Conservation (phyloP, 1,284 basidiomycete species). For the Phellopilus nigrolimitatus region DNA sequence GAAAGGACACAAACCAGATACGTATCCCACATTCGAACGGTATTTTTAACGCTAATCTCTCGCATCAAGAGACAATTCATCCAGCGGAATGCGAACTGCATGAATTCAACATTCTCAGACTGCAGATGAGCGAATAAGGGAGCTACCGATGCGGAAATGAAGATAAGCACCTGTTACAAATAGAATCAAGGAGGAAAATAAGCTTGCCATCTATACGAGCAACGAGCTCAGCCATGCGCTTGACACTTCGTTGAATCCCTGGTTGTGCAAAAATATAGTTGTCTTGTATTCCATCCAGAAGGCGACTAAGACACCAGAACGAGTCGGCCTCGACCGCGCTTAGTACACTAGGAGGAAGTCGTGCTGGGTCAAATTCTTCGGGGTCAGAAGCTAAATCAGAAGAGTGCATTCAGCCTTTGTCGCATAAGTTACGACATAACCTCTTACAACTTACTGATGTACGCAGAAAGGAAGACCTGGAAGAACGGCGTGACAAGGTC, state of each 20-base stretch:
- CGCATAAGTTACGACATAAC: constrained; percentile 9
- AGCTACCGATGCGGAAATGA: constrained; percentile 38
- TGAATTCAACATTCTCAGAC: constrained; percentile 91
- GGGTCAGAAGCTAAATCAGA: constrained; percentile 72
- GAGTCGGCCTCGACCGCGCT: constrained; percentile 90
- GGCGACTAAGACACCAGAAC: constrained; percentile 93
- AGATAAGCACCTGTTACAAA: neutral
- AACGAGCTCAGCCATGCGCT: constrained; percentile 89
- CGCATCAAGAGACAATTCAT: constrained; percentile 98
- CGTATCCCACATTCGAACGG: constrained; percentile 98
- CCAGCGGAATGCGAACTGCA: constrained; percentile 98
- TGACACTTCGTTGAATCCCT: constrained; percentile 88
- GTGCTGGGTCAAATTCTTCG: constrained; percentile 76
- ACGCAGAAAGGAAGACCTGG: constrained; percentile 87
- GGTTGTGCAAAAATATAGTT: constrained; percentile 96
- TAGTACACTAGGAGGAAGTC: constrained; percentile 66
- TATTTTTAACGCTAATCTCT: constrained; percentile 91
- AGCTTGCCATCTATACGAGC: constrained; percentile 81
- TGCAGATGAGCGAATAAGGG: constrained; percentile 81
- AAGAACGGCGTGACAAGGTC: constrained; percentile 95
- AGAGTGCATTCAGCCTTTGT: too few relatives aligned
- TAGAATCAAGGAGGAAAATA: constrained; percentile 37
- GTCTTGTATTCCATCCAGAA: constrained; percentile 94
- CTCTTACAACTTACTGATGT: constrained; percentile 66
- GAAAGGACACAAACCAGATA: constrained; percentile 61